These are phyloP conservation scores for Cercospora sp. DNA, from an alignment of 2,329 filamentous ascomycete species.

Conservation along the genomic window DNA sequence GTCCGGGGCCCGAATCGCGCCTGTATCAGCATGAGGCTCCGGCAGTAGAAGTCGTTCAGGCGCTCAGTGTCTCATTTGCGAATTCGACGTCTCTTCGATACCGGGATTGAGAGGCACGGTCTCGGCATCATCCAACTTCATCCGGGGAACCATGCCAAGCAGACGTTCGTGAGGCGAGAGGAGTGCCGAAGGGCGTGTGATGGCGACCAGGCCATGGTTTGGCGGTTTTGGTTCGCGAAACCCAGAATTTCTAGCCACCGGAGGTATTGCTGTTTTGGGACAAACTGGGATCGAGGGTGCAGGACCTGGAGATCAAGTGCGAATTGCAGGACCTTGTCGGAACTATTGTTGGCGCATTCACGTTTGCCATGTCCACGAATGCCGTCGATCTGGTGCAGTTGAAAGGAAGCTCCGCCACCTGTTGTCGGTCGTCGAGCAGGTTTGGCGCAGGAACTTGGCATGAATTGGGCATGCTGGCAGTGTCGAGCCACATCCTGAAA, in stretches of 20 bases:
- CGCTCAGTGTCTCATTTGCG: not conserved
- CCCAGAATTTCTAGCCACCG: constrained; percentile 15
- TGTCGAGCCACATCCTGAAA: not conserved
- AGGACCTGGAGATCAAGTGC: constrained; percentile 14
- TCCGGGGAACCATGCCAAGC: constrained; percentile 8
- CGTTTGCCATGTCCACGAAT: not conserved
- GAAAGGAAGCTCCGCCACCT: not conserved
- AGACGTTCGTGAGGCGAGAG: constrained; percentile 13
- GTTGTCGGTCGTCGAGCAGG: not conserved
- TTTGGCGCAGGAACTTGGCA: not conserved
- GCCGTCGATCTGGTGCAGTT: not conserved
- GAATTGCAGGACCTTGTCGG: constrained; percentile 14
- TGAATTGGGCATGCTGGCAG: not conserved
- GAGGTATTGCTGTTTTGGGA: constrained; percentile 23
- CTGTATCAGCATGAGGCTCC: not conserved
- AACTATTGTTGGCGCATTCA: constrained; percentile 7
- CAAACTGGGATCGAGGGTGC: constrained; percentile 8
- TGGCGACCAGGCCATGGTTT: constrained; percentile 10
- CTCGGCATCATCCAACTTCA: not conserved
- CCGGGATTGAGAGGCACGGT: not conserved
- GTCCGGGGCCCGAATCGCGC: too few relatives aligned
- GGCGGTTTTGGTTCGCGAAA: constrained; percentile 15
- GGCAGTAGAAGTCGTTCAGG: not conserved
- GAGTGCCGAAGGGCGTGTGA: constrained; percentile 19
- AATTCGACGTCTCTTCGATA: not conserved